A percentile compares a stretch with the other conserved stretches of the same genome.
Evolutionary conservation across 352 stramenopile genomes (phyloP).

Genomic region (Globisporangium nodosum): DNA sequence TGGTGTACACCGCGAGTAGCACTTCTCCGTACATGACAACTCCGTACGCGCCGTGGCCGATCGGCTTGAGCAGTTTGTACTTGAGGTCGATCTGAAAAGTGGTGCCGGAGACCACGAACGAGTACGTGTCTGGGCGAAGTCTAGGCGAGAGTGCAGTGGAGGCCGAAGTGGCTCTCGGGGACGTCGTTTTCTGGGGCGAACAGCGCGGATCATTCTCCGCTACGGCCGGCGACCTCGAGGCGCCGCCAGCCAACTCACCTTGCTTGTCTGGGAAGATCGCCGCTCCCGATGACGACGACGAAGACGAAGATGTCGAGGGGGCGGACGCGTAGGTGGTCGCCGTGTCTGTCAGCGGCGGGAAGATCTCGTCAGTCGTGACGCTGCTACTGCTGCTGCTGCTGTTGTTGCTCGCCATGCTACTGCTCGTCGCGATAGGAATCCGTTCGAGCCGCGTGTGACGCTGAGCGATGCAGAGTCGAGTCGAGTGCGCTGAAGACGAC

Average conservation of each 20-base stretch:
- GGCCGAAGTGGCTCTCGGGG: neutral
- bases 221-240: neutral
- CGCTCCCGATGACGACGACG: neutral
- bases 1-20: neutral
- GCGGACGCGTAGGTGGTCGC: neutral
- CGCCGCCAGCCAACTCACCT: conserved; percentile 1
- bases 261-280: conserved; percentile 11
- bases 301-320: neutral
- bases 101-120: conserved; percentile 82
- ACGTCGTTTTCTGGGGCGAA: conserved; percentile 1
- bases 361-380: neutral
- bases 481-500: neutral
- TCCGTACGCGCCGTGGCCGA: conserved; percentile 93
- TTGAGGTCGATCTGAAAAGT: conserved; percentile 90
- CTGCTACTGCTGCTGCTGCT: conserved; percentile 4
- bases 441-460: neutral
- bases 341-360: conserved; percentile 1
- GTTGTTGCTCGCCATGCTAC: neutral
- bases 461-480: neutral
- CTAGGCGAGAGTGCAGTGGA: conserved; percentile 12
- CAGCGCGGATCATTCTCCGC: conserved; percentile 3
- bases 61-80: conserved; percentile 94
- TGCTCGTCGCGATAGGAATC: neutral
- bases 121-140: conserved; percentile 57
- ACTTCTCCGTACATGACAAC: conserved; percentile 85